Conservation (phyloP, 2,329 filamentous ascomycete species). For the Aspergillus piperis region DNA sequence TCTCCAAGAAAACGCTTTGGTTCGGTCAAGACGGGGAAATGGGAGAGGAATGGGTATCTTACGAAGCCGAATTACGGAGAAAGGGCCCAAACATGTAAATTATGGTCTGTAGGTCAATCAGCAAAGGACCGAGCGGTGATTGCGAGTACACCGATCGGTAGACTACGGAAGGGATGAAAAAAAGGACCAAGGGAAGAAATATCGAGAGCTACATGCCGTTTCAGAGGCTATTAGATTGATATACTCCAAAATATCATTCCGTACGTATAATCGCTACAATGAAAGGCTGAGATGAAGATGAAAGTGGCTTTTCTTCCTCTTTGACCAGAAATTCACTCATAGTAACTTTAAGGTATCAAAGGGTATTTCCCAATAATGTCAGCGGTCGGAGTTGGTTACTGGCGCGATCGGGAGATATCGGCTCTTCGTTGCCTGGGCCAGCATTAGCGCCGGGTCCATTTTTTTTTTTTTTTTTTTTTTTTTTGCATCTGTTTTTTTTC, state of each 20-base stretch:
- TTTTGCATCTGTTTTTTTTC: constrained; percentile 2
- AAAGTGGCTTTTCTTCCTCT: neutral
- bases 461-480: constrained; percentile 21
- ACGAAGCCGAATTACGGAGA: constrained; percentile 6
- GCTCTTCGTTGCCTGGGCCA: constrained; percentile 31
- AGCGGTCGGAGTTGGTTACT: constrained; percentile 22
- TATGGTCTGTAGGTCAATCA: neutral
- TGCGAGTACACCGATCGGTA: neutral
- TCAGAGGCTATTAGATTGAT: too few relatives aligned
- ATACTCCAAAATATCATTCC: too few relatives aligned
- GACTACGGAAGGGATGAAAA: neutral
- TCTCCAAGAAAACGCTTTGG: constrained; percentile 14
- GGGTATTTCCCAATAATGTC: constrained; percentile 10
- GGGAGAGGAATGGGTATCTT: constrained; percentile 4
- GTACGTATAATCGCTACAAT: neutral
- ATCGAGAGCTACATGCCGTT: neutral
- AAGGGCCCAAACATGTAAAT: neutral
- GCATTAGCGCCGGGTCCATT: constrained; percentile 25
- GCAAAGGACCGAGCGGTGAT: constrained; percentile 4
- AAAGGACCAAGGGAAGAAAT: neutral
- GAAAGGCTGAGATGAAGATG: neutral
- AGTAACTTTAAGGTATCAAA: neutral
- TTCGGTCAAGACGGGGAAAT: constrained; percentile 18
- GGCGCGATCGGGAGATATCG: constrained; percentile 43
- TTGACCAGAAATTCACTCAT: constrained; percentile 7